Evolutionary conservation across 1,284 basidiomycete genomes (phyloP), one percentile per base, ranked within the genome.

Genomic region (Peniophora sp.): DNA sequence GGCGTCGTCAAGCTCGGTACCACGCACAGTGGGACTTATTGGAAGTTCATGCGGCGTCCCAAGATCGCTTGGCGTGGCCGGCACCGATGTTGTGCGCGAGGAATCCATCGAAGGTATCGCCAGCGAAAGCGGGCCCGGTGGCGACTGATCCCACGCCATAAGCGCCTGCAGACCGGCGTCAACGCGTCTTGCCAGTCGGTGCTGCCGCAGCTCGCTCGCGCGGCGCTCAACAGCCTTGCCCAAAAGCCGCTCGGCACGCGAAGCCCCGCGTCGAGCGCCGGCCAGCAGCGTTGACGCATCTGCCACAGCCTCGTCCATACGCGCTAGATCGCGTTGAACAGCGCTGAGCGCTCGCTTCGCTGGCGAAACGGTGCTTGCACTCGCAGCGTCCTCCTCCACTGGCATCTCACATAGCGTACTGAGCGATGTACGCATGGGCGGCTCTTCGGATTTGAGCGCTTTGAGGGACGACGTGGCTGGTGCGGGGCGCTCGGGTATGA

Each of bases 251-350:
- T 58, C 57, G 14, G 52, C 52, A n/a, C 52, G 56, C 38, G 17
- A 46, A 22, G 55, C 44, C n/a, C 51, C 34, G 3, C 54, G 50
- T 27, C 52, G 51, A 14, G 51, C 56, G 12, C 54, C 53, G 3
- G 49, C 25, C 25, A 58, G 45, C 12, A 46, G 25, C 17, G 52
- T 49, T 5, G 52, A 52, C 22, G 78, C 76, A 46, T 69, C 64
- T 41, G 66, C 62, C 50, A 79, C 66, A 53, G 66, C 71, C n/a
- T 76, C 70, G 39, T 74, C 70, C 43, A 84, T 78, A 39, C 67
- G 67, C 12, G 68, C 68, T 19, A 86, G 61, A 58, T 85, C 84
- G 41, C 74, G 73, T 51, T 69, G 69, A 2, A 76, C 78, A 8
- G 73, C 71, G 45, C 69, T 69, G 20, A 86, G 63, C 17, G 77